phyloP scores from a whole-genome alignment of 495 filamentous ascomycete genomes.

The Delitschia confertaspora region DNA sequence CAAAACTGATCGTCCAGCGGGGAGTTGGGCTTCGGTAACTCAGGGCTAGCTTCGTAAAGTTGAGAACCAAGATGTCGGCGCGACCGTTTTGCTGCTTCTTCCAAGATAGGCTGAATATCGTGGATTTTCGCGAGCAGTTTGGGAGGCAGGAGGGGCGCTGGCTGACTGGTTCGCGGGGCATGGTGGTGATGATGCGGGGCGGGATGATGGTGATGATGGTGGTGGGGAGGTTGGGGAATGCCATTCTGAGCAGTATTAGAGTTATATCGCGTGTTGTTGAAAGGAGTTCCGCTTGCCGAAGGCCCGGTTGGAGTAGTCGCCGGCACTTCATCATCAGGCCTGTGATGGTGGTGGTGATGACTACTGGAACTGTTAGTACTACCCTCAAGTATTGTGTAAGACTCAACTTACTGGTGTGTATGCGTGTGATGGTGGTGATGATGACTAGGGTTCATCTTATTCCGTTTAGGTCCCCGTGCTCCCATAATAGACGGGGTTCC shows the following conservation, averaged over 20 bases:
- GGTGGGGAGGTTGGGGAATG: slow-evolving; percentile 25
- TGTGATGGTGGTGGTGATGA: slow-evolving; percentile 69
- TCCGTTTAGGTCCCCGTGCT: slow-evolving; percentile 44
- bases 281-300: slow-evolving; percentile 9
- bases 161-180: slow-evolving; percentile 23
- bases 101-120: slow-evolving; percentile 57
- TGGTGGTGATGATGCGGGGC: slow-evolving; percentile 40
- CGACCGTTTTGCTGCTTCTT: slow-evolving; percentile 58
- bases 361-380: slow-evolving; percentile 32
- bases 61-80: slow-evolving; percentile 76
- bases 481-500: slow-evolving; percentile 44
- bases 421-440: slow-evolving; percentile 42
- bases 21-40: slow-evolving; percentile 39
- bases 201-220: slow-evolving; percentile 36
- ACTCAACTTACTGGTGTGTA: slow-evolving; percentile 37
- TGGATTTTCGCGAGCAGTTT: slow-evolving; percentile 47
- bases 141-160: slow-evolving; percentile 42
- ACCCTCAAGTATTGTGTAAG: not conserved
- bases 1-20: slow-evolving; percentile 49
- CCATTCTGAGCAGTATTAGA: slow-evolving; percentile 14
- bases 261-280: slow-evolving; percentile 8
- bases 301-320: slow-evolving; percentile 1
- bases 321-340: slow-evolving; percentile 53
- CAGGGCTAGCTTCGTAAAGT: slow-evolving; percentile 46
- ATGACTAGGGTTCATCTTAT: slow-evolving; percentile 34